Percentiles rank a stretch among this genome's conserved stretches.
These are phyloP conservation scores for Viscum album DNA, from an alignment of 177 flowering plant genomes.

Conservation along the genomic window DNA sequence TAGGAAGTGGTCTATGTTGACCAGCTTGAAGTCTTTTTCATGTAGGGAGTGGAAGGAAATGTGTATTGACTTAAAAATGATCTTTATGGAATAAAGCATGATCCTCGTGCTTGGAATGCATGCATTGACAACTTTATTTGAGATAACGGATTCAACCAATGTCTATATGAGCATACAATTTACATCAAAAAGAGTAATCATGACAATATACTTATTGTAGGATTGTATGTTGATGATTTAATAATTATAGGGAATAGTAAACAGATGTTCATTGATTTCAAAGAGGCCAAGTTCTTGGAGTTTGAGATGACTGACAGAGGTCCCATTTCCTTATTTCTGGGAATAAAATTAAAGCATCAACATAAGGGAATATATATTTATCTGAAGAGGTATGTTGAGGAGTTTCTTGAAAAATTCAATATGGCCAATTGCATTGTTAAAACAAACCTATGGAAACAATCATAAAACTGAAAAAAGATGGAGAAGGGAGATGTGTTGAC, in stretches of 20 bases:
- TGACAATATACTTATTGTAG: neutral
- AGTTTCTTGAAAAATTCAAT: no score
- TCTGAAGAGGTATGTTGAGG: constrained; percentile 11
- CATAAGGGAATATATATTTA: neutral
- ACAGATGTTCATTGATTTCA: neutral
- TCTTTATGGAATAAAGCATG: neutral
- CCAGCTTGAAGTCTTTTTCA: neutral
- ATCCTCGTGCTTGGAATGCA: neutral
- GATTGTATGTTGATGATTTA: neutral
- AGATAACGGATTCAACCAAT: neutral
- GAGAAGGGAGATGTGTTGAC: no score
- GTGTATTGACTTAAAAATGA: neutral
- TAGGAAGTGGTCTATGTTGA: neutral
- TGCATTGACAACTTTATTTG: neutral
- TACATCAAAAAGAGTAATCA: neutral
- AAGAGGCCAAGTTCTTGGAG: neutral
- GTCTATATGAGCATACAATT: neutral
- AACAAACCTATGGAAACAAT: no score
- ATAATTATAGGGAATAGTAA: neutral
- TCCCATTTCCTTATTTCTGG: constrained; percentile 1
- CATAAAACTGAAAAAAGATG: no score
- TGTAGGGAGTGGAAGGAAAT: neutral
- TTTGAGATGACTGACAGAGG: constrained; percentile 16
- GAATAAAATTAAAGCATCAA: constrained; percentile 4
- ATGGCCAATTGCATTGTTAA: no score